phyloP scores from a whole-genome alignment of 441 rosid species.

The Kokia cookei region DNA sequence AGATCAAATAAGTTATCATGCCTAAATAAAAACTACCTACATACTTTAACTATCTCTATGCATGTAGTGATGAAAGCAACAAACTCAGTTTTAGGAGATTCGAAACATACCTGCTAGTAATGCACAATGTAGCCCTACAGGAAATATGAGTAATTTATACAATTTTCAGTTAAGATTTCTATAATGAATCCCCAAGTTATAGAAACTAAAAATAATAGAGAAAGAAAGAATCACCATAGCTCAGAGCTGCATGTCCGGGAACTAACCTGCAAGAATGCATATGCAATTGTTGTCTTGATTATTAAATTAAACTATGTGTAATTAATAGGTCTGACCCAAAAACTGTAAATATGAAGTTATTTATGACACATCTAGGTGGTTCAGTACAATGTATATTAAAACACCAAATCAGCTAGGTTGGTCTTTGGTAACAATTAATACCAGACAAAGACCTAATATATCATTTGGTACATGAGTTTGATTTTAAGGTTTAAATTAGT shows the following conservation, averaged over 20 bases:
- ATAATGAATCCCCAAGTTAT: background rate
- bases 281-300: background rate
- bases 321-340: background rate
- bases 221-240: slow-evolving; percentile 63
- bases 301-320: background rate
- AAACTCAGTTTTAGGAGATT: background rate
- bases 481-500: too few species aligned
- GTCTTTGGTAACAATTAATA: background rate
- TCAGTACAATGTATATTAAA: background rate
- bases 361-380: background rate
- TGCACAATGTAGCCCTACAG: slow-evolving; percentile 89
- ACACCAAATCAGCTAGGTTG: background rate
- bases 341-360: background rate
- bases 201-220: background rate
- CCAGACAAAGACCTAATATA: background rate
- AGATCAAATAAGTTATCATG: too few species aligned
- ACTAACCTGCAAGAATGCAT: slow-evolving; percentile 51
- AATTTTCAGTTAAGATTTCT: slow-evolving; percentile 6
- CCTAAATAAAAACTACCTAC: background rate
- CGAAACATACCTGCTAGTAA: slow-evolving; percentile 60
- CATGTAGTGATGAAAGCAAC: background rate
- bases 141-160: slow-evolving; percentile 7
- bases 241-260: slow-evolving; percentile 79
- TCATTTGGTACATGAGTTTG: too few species aligned
- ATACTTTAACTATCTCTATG: background rate